Conservation (phyloP, 2,329 filamentous ascomycete genomes). For the Lasiodiplodia gonubiensis region DNA sequence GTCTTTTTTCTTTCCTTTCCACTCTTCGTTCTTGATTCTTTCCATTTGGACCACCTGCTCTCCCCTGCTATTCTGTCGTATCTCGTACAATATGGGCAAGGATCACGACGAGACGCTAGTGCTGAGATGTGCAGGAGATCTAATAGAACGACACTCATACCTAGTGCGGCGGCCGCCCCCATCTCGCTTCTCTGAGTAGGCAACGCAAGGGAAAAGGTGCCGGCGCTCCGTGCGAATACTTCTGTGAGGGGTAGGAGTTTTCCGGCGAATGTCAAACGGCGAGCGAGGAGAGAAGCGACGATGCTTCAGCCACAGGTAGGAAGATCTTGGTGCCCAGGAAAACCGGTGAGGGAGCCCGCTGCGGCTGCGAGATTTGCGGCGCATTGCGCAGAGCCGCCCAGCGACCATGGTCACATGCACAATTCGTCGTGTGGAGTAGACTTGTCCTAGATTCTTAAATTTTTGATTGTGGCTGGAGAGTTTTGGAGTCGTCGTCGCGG, state of each 20-base stretch:
- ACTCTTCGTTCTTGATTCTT: neutral
- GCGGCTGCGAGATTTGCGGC: neutral
- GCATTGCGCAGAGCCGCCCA: neutral
- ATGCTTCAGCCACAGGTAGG: neutral
- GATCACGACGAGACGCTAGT: neutral
- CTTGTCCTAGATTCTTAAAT: neutral
- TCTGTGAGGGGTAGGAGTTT: neutral
- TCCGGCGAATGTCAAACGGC: neutral
- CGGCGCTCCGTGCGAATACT: too few species aligned
- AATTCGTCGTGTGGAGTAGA: neutral
- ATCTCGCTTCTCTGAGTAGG: neutral
- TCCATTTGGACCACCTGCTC: too few species aligned
- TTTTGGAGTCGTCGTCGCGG: neutral
- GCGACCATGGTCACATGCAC: neutral
- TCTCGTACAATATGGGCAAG: neutral
- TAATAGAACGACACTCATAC: neutral
- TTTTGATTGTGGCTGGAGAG: neutral
- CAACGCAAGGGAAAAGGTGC: neutral
- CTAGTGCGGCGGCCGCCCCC: neutral
- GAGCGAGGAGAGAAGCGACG: neutral
- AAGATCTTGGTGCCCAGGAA: neutral
- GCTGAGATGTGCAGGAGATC: conserved; percentile 2
- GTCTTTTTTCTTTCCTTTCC: neutral
- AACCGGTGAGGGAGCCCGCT: neutral
- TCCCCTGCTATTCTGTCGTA: neutral